Base-by-base conservation (phyloP, 176 grass and related monocot genomes). In the Saccharum spontaneum region DNA sequence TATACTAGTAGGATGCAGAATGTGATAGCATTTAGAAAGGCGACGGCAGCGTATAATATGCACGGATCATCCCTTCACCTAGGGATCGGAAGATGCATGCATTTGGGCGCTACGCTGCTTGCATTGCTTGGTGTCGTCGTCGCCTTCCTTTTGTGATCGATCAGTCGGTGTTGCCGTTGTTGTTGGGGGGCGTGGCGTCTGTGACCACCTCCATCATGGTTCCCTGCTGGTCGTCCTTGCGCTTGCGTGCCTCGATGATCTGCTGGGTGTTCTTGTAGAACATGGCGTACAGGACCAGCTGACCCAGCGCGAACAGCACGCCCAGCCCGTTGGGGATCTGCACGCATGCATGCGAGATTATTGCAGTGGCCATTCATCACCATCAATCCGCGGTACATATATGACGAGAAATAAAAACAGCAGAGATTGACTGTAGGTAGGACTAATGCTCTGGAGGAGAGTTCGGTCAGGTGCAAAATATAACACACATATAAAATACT, bases 271-370 rank as follows among this genome's bases (percentile, higher is more conserved):
- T 94, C 83, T 91, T 94, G 97, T 96, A 92, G 90, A 92, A 99
- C 77, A 92, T 84, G 64, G 78, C 94, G 78, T 99, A 96, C 14
- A 99, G 81, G 12, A 90, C 14, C 75, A 99, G 72, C 81, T 99
- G 97, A 49, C 81, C 88, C 50, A 89, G 75, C 0, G 97, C 86
- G 68, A 99, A 89, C 79, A 92, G 33, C 14, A 94, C 88, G 34
- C 97, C 97, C 4, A 99, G 86, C 10, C 88, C 90, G 67, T 99
- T 99, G 0, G 97, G 97, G 67, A 99, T 99, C 97, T 99, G 86
- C 52, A 22, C 17, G 45, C 45, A 5, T 50, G 45, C 45, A 5
- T 20, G 50, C 50, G 17, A 54, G 50, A 54, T 18, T 52, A 52
- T 17, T 49, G 9, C 46, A 52, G 0, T 45, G 3, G 44, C 3